Percentiles rank a stretch among this genome's conserved stretches.
Evolutionary conservation across 148 eudicot genomes (phyloP).

Genomic region (Persicaria tinctoria): DNA sequence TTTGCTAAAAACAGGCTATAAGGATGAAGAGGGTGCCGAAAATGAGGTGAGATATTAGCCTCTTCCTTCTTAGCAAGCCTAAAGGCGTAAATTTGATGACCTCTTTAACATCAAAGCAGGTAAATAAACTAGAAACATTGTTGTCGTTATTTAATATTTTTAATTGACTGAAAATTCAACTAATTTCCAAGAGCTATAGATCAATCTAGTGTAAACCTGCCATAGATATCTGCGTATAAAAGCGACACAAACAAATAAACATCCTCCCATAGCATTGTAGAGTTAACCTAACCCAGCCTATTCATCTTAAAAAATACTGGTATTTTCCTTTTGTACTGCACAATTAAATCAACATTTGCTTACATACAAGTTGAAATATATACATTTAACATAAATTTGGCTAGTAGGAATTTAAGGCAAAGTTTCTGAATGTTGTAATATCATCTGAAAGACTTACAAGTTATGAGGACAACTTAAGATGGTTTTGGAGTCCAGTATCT

Average conservation of each 20-base stretch:
- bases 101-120: not conserved
- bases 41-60: slow-evolving; percentile 56
- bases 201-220: not conserved
- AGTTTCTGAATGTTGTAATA: not conserved
- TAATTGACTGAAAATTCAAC: not conserved
- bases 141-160: not conserved
- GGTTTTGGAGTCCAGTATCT: not conserved
- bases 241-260: not conserved
- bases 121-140: not conserved
- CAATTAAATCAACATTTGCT: not conserved
- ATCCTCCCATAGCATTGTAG: not conserved
- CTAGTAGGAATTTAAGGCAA: not conserved
- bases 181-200: not conserved
- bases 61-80: not conserved
- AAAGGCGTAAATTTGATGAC: not conserved
- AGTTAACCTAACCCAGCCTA: not conserved
- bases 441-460: not conserved
- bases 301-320: not conserved
- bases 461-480: not conserved
- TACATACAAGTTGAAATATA: not conserved
- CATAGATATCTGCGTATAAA: not conserved
- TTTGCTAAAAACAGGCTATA: slow-evolving; percentile 89
- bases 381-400: not conserved
- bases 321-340: not conserved
- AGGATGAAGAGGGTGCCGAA: slow-evolving; percentile 96